phyloP scores from a whole-genome alignment of 1,139 yeast genomes.

The Scheffersomyces segobiensis region DNA sequence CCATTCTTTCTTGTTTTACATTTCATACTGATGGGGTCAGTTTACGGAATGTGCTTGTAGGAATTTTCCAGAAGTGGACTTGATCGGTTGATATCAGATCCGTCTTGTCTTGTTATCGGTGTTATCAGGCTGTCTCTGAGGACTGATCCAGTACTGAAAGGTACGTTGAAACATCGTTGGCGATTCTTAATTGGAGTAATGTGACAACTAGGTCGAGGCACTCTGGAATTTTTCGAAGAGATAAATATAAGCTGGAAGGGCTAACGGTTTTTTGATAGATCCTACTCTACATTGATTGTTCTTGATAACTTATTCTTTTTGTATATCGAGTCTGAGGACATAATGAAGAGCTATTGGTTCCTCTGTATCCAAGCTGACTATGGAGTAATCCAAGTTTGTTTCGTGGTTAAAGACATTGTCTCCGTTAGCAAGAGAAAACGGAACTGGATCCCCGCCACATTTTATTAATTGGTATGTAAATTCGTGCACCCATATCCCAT shows the following conservation, averaged over 20 bases:
- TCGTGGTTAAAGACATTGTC: neutral
- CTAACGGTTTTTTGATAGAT: neutral
- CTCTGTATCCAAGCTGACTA: neutral
- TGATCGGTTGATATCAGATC: neutral
- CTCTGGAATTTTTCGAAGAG: neutral
- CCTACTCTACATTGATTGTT: neutral
- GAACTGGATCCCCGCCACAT: neutral
- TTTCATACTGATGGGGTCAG: neutral
- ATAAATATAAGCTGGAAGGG: neutral
- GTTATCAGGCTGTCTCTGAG: neutral
- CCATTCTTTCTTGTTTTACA: neutral
- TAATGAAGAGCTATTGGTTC: neutral
- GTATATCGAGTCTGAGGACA: neutral
- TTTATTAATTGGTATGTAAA: neutral
- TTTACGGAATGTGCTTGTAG: neutral
- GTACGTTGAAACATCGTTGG: neutral
- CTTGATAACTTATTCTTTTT: neutral
- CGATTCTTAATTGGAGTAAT: neutral
- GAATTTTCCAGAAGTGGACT: neutral
- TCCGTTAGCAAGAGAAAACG: neutral
- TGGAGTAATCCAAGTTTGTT: neutral
- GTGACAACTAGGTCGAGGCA: neutral
- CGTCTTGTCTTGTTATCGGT: neutral
- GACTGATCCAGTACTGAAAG: neutral
- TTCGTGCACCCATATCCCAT: neutral